phyloP scores from a whole-genome alignment of 2,329 filamentous ascomycete species.

The Neophaeococcomyces aloes region DNA sequence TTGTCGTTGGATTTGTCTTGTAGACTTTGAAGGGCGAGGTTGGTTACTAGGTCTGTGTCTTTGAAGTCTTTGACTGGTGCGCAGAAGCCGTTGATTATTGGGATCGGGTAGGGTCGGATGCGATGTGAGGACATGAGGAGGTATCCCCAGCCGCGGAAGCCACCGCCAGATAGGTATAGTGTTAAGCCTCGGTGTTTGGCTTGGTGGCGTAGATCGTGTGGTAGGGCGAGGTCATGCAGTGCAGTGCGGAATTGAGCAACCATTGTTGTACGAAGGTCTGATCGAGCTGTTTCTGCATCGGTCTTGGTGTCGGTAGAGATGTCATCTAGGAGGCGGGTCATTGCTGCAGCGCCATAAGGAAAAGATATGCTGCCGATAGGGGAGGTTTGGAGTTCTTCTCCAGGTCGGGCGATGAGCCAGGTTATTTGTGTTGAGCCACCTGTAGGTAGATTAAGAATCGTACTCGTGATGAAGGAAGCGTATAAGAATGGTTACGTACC shows the following conservation, averaged over 20 bases:
- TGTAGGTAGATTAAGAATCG: conserved; percentile 2
- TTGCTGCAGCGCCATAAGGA: conserved; percentile 59
- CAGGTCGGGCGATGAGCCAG: conserved; percentile 48
- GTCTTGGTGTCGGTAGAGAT: conserved; percentile 22
- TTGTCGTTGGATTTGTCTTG: conserved; percentile 31
- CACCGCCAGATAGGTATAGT: conserved; percentile 79
- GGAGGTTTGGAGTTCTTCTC: conserved; percentile 39
- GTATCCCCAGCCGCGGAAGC: conserved; percentile 83
- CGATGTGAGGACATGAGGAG: conserved; percentile 70
- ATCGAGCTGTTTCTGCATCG: conserved; percentile 32
- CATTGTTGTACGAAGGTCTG: conserved; percentile 32
- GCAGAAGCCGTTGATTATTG: conserved; percentile 69
- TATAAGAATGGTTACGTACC: conserved; percentile 14
- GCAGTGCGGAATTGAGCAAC: conserved; percentile 48
- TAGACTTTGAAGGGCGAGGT: conserved; percentile 63
- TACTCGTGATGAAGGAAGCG: background rate
- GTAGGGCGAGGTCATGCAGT: conserved; percentile 47
- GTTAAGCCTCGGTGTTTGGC: conserved; percentile 45
- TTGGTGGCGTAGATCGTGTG: conserved; percentile 41
- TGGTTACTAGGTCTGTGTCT: conserved; percentile 67
- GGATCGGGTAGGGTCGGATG: conserved; percentile 69
- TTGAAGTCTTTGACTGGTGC: conserved; percentile 61
- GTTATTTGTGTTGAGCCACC: conserved; percentile 49
- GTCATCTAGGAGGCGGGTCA: conserved; percentile 45
- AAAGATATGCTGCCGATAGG: conserved; percentile 52